phyloP scores from a whole-genome alignment of 176 grass and related monocot genomes.

The Stipa capillata region DNA sequence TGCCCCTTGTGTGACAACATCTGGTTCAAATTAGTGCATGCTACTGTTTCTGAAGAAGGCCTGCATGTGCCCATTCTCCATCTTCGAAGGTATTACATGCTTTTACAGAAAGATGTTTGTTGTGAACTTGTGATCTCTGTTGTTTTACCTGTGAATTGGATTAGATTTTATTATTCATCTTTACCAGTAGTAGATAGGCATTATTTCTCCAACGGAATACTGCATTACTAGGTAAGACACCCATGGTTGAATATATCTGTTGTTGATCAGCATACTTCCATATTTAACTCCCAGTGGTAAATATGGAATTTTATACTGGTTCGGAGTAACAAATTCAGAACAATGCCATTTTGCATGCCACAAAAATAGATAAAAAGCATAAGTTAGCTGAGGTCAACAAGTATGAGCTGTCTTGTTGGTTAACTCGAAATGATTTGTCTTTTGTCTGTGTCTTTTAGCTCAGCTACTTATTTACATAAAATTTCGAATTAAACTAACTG shows the following conservation, averaged over 20 bases:
- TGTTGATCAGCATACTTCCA: no score
- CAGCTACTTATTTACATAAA: neutral
- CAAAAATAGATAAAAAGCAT: neutral
- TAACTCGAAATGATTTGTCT: neutral
- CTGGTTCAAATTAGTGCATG: conserved; percentile 35
- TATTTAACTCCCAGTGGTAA: no score
- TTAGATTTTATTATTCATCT: neutral
- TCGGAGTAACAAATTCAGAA: neutral
- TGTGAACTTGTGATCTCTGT: neutral
- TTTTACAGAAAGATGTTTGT: neutral
- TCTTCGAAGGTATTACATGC: conserved; percentile 29
- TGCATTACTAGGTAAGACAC: no score
- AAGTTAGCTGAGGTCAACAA: neutral
- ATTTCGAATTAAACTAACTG: conserved; percentile 16
- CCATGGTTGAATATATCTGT: no score
- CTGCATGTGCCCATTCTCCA: conserved; percentile 25
- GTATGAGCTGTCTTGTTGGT: neutral
- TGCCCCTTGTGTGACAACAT: conserved; percentile 33
- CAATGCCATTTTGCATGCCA: neutral
- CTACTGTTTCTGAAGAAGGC: conserved; percentile 26
- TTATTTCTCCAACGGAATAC: neutral
- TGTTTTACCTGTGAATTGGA: neutral
- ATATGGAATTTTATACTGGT: no score
- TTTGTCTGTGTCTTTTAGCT: neutral
- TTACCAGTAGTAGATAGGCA: neutral